Conservation (phyloP, 2,329 filamentous ascomycete genomes). For the Epichloe aotearoae region DNA sequence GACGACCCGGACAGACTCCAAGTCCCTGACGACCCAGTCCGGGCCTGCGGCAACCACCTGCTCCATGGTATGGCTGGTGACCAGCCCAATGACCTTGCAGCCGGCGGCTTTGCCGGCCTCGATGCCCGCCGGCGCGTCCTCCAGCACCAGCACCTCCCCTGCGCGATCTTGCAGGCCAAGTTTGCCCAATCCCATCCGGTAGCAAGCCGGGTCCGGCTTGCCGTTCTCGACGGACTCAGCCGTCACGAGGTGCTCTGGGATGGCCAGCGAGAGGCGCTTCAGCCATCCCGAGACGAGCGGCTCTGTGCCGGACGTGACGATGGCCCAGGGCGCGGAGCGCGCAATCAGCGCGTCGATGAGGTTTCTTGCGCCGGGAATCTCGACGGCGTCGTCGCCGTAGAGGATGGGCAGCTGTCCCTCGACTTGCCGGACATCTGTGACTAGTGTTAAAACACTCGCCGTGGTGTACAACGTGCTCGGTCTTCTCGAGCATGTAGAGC, state of each 20-base stretch:
- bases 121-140: conserved; percentile 83
- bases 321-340: conserved; percentile 62
- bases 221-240: conserved; percentile 64
- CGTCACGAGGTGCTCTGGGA: conserved; percentile 53
- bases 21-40: conserved; percentile 75
- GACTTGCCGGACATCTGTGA: conserved; percentile 59
- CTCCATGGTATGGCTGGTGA: conserved; percentile 67
- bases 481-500: too few relatives aligned
- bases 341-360: conserved; percentile 56
- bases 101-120: conserved; percentile 72
- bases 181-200: conserved; percentile 51
- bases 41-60: conserved; percentile 64
- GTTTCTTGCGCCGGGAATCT: conserved; percentile 69
- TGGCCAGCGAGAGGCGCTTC: conserved; percentile 48
- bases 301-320: conserved; percentile 63
- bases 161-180: conserved; percentile 38
- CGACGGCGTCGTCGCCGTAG: conserved; percentile 64
- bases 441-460: neutral
- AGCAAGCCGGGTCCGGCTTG: conserved; percentile 68
- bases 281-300: conserved; percentile 63
- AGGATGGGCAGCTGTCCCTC: conserved; percentile 67
- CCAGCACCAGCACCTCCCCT: conserved; percentile 58
- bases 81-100: conserved; percentile 71
- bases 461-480: neutral
- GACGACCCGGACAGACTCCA: conserved; percentile 57